phyloP scores from a whole-genome alignment of 257 asterid species.

The Solanum chaucha region DNA sequence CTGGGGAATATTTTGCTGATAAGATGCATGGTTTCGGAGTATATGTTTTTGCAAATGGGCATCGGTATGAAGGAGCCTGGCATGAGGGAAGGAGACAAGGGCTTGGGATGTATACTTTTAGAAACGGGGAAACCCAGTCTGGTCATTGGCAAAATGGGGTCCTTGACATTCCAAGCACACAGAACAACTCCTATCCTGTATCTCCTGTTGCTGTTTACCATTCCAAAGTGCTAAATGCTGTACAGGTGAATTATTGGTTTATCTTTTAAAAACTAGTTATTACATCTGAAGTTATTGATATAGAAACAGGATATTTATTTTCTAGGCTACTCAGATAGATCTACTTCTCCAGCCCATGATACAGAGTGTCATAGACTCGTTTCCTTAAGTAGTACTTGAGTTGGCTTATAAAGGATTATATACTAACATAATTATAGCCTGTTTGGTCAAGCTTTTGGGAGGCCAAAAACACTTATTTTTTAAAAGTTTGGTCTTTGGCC shows the following conservation, averaged over 20 bases:
- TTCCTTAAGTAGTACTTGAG: not conserved
- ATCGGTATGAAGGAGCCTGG: constrained; percentile 80
- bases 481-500: not conserved
- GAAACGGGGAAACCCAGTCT: constrained; percentile 48
- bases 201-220: constrained; percentile 27
- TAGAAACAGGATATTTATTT: not conserved
- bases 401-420: not conserved
- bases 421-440: not conserved
- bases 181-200: constrained; percentile 7
- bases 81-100: constrained; percentile 85
- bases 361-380: not conserved
- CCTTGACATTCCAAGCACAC: constrained; percentile 29
- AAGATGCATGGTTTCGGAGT: constrained; percentile 33
- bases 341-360: not conserved
- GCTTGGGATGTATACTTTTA: constrained; percentile 57
- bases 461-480: not conserved
- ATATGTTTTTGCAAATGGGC: constrained; percentile 60
- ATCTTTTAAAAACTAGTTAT: not conserved
- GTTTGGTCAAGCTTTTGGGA: not conserved
- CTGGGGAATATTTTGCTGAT: constrained; percentile 56
- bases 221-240: constrained; percentile 37
- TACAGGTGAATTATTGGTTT: constrained; percentile 21
- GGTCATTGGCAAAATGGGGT: constrained; percentile 77
- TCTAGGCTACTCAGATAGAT: not conserved
- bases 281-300: not conserved